phyloP scores from a whole-genome alignment of 805 yeast species.

The Candida patagonica region DNA sequence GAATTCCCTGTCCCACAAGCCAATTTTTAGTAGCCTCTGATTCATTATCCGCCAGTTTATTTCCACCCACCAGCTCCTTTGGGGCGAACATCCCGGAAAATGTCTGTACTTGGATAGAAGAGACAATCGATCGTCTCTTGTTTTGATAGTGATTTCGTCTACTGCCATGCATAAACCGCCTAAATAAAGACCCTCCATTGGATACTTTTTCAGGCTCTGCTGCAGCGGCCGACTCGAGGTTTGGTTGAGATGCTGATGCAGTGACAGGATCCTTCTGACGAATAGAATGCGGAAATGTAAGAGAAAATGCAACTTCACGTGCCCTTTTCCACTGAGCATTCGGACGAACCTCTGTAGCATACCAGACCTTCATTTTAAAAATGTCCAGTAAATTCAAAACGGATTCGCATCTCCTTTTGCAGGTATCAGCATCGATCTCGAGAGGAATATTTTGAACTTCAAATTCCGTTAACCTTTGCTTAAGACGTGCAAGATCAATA shows the following conservation, averaged over 20 bases:
- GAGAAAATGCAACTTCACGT: constrained; percentile 17
- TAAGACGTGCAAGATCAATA: constrained; percentile 3
- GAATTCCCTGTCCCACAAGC: constrained; percentile 24
- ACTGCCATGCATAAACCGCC: constrained; percentile 12
- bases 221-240: constrained; percentile 2
- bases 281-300: constrained; percentile 6
- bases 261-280: constrained; percentile 2
- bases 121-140: constrained; percentile 22
- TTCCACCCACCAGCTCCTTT: constrained; percentile 20
- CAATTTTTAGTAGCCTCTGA: constrained; percentile 24
- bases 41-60: constrained; percentile 28
- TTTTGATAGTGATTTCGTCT: constrained; percentile 11
- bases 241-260: background rate
- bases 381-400: constrained; percentile 10
- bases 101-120: constrained; percentile 13
- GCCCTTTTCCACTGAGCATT: constrained; percentile 20
- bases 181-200: constrained; percentile 10
- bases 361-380: constrained; percentile 21
- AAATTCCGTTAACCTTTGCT: constrained; percentile 8
- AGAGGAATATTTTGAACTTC: constrained; percentile 10
- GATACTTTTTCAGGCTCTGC: constrained; percentile 12
- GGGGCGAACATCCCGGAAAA: constrained; percentile 23
- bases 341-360: constrained; percentile 17
- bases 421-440: constrained; percentile 8
- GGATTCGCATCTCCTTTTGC: constrained; percentile 8